Percentiles rank a stretch among this genome's conserved stretches.
Evolutionary conservation across 2,329 filamentous ascomycete species (phyloP).

Genomic region (Xylaria arbuscula): DNA sequence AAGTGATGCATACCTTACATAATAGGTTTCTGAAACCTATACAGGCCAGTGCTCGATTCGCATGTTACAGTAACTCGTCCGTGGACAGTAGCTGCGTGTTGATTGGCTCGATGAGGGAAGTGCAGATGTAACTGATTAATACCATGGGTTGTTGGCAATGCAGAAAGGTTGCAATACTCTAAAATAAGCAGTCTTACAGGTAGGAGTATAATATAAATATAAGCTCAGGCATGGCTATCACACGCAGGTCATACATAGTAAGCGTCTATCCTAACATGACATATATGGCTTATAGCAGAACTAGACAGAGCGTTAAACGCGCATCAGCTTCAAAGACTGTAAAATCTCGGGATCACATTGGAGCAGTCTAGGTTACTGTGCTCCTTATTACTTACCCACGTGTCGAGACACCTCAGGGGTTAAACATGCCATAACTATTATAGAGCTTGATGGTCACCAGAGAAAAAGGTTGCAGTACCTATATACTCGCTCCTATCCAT

Average conservation of each 20-base stretch:
- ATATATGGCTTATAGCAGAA: background rate
- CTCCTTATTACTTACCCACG: too few species aligned
- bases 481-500: too few species aligned
- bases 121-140: constrained; percentile 5
- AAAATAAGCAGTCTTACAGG: constrained; percentile 7
- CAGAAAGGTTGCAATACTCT: background rate
- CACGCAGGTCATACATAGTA: constrained; percentile 24
- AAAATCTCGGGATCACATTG: background rate
- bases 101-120: background rate
- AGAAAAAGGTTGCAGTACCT: background rate
- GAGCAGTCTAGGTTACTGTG: background rate
- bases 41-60: constrained; percentile 17
- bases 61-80: constrained; percentile 18
- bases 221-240: background rate
- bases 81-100: background rate
- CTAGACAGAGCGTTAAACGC: background rate
- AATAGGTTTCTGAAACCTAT: constrained; percentile 27
- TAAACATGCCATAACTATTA: background rate
- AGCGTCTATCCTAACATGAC: constrained; percentile 8
- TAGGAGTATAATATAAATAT: background rate
- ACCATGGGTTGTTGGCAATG: background rate
- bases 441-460: background rate
- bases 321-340: background rate
- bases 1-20: background rate
- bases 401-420: background rate